These are phyloP conservation scores for Microthlaspi erraticum DNA, from an alignment of 345 rosid genomes.

Conservation along the genomic window DNA sequence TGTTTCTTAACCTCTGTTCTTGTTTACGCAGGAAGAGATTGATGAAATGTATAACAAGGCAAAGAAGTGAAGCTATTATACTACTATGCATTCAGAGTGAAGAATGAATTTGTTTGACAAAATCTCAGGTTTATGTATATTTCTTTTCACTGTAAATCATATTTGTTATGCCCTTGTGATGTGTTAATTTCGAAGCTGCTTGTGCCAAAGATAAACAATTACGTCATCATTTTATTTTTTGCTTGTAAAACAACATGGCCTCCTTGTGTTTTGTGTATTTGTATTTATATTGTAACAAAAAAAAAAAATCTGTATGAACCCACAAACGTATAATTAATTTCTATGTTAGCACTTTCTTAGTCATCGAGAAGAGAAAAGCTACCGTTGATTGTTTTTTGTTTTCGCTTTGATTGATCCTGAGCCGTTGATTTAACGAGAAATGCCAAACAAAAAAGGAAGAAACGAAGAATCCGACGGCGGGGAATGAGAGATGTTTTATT, in stretches of 20 bases:
- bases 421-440: too few relatives aligned
- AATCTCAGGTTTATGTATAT: constrained; percentile 1
- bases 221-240: background rate
- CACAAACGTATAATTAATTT: background rate
- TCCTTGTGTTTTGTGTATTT: constrained; percentile 15
- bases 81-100: constrained; percentile 10
- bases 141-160: constrained; percentile 2
- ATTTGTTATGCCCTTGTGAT: constrained; percentile 6
- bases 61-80: constrained; percentile 36
- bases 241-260: constrained; percentile 6
- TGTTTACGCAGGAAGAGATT: constrained; percentile 57
- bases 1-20: constrained; percentile 8
- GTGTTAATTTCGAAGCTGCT: constrained; percentile 14
- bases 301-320: background rate
- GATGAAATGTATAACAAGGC: constrained; percentile 72
- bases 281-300: constrained; percentile 14
- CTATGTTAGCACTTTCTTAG: background rate
- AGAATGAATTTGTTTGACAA: constrained; percentile 13
- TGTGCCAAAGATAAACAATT: constrained; percentile 3
- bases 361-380: too few relatives aligned
- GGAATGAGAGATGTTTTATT: too few relatives aligned
- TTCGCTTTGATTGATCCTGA: too few relatives aligned
- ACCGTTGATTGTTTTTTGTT: too few relatives aligned
- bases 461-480: too few relatives aligned
- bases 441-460: too few relatives aligned